Evolutionary conservation across 139 green algal species (phyloP), one percentile per base, ranked within the genome.

Genomic region (Bryopsis sp.): DNA sequence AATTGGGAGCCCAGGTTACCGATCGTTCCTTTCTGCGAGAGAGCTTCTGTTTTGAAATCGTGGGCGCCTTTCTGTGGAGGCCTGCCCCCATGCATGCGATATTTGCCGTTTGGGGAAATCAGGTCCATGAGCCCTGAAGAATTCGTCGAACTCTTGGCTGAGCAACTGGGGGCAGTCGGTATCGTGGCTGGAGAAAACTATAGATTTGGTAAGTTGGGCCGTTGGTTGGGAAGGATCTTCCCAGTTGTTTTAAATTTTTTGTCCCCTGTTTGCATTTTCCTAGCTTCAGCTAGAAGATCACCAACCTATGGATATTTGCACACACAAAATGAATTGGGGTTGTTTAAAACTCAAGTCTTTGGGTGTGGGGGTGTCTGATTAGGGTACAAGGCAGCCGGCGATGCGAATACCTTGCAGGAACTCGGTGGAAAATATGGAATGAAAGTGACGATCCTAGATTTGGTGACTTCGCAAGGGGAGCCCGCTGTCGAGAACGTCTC

Each of bases 131-230:
- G 35, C 24, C 90, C 92, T 1, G 78, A 87, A 38, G 78, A 81
- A 0, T 97, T 97, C 79, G 87, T 97, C 31, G 32, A 74, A n/a
- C 58, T 92, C 38, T 80, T 97, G 7, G 82, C 81, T 2, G 0
- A 74, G 26, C 76, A 96, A 37, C 76, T 97, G 39, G 35, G 73
- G 2, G 90, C 86, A 24, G 67, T 75, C 7, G 91, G 90, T 3
- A 82, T 96, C 26, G 92, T 96, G 31, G 88, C 91, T 26, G 91
- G 91, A 5, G 26, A 72, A 6, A 95, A 95, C 64, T 97, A 95
- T 70, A 79, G 89, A 26, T 97, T 97, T 85, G 90, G 89, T 88
- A 68, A 67, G 78, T 63, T 28, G 31, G 7, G 22, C 67, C 58
- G 19, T 29, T 35, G 19, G 11, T 19, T 26, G 19, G 19, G 15